A percentile compares a stretch with the other conserved stretches of the same genome.
Evolutionary conservation across 2,329 filamentous ascomycete species (phyloP).

Genomic region (Aspergillus pseudotamarii): DNA sequence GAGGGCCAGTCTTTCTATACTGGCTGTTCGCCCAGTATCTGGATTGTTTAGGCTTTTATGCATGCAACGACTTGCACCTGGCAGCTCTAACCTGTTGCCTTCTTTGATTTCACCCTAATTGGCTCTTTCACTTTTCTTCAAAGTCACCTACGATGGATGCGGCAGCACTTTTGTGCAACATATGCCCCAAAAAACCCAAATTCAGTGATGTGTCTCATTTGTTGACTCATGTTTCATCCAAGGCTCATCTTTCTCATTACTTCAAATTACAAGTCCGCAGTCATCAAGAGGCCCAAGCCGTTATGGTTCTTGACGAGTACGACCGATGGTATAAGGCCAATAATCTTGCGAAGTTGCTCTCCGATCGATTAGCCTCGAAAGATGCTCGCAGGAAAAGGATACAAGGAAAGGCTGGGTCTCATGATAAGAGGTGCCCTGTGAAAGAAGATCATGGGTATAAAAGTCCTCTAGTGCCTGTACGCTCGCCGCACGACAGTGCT

Average conservation of each 20-base stretch:
- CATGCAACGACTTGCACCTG: conserved; percentile 18
- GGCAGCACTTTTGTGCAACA: conserved; percentile 76
- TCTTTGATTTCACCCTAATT: conserved; percentile 18
- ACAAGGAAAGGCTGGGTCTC: conserved; percentile 16
- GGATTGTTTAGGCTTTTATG: conserved; percentile 24
- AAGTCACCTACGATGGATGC: conserved; percentile 38
- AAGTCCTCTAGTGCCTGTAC: background rate
- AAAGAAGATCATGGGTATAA: conserved; percentile 13
- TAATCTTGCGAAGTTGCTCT: conserved; percentile 71
- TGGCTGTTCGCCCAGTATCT: conserved; percentile 24
- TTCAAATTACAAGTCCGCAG: conserved; percentile 79
- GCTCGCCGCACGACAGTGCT: conserved; percentile 3
- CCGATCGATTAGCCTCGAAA: conserved; percentile 76
- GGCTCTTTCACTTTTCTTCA: conserved; percentile 18
- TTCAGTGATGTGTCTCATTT: conserved; percentile 93
- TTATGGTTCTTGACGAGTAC: conserved; percentile 65
- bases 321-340: conserved; percentile 77
- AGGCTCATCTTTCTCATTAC: conserved; percentile 83
- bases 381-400: conserved; percentile 63
- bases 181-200: conserved; percentile 76
- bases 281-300: conserved; percentile 67
- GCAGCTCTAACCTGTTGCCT: conserved; percentile 31
- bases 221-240: conserved; percentile 88
- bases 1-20: conserved; percentile 26
- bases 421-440: conserved; percentile 5